Base-by-base conservation (phyloP, 2,329 filamentous ascomycete genomes). In the Arthrobotrys iridis region DNA sequence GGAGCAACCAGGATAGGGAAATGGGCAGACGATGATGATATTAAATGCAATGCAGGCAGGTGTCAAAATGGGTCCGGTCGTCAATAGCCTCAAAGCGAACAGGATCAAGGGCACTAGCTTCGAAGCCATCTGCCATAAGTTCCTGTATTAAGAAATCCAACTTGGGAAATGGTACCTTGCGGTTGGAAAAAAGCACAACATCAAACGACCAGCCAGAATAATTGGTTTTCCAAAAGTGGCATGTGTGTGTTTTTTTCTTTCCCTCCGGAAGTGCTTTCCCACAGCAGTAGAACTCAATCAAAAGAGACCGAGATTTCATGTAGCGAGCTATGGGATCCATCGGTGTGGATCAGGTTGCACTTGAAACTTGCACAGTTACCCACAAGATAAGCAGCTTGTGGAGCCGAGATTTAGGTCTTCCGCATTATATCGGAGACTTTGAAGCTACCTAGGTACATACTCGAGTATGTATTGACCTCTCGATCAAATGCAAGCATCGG, bases 71-170 rank as follows among this genome's bases (percentile, higher is more conserved):
- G 43, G 22, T 13, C 41, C 22, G 52, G 58, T 60, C 48, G 63
- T 68, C 64, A 59, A 67, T 30, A 60, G 24, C 20, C 45, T 41
- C 43, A 48, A 48, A 35, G 45, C 24, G 7, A 26, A 66, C 24
- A 10, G 13, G 13, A 33, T 30, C 35, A 45, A 59, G 35, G 26
- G 43, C 35, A 18, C 22, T 41, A 59, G n/a, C 55, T 45, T 59
- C 24, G 55, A 45, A 43, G 24, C 22, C 40, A 55, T 73, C 68
- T 73, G 68, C 68, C 66, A 73, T 73, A 73, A 43, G 58, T 66
- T 50, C 52, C 68, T 65, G 40, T 66, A 55, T 52, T 73, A 73
- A 48, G 68, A 35, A 33, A 37, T 18, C 68, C 57, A 60, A 20
- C 43, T 13, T 24, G 24, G 43, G 55, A 55, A 40, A 41, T 28